phyloP scores from a whole-genome alignment of 179 eudicot species.

The Beta corolliflora region DNA sequence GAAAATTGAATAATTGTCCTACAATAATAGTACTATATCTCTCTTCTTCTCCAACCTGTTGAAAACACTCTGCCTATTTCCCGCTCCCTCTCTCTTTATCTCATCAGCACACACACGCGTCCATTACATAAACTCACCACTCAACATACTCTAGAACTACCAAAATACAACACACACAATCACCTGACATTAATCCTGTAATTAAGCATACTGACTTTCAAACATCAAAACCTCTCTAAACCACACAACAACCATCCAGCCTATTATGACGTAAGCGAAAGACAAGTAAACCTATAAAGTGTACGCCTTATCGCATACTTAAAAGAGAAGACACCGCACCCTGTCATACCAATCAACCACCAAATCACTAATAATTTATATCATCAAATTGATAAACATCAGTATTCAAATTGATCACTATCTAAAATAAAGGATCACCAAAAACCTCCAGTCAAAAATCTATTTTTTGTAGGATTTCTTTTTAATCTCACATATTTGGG shows the following conservation, averaged over 20 bases:
- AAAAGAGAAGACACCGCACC: background rate
- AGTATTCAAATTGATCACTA: background rate
- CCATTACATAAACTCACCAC: background rate
- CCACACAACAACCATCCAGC: background rate
- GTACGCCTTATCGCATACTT: background rate
- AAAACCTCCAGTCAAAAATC: background rate
- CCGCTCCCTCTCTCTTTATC: background rate
- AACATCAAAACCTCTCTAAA: background rate
- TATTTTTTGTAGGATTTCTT: background rate
- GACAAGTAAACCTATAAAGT: background rate
- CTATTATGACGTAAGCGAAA: background rate
- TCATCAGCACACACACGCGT: no score
- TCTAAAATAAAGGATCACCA: background rate
- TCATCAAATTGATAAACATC: background rate
- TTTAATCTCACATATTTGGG: background rate
- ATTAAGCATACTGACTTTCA: background rate
- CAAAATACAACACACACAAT: background rate
- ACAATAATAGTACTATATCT: background rate
- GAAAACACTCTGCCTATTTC: background rate
- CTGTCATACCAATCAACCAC: background rate
- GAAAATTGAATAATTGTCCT: no score
- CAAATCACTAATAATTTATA: slow-evolving; percentile 1
- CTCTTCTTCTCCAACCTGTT: background rate
- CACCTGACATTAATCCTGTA: background rate
- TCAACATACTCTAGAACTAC: background rate